Evolutionary conservation across 2,329 filamentous ascomycete genomes (phyloP).

Genomic region (Aspergillus tamarii): DNA sequence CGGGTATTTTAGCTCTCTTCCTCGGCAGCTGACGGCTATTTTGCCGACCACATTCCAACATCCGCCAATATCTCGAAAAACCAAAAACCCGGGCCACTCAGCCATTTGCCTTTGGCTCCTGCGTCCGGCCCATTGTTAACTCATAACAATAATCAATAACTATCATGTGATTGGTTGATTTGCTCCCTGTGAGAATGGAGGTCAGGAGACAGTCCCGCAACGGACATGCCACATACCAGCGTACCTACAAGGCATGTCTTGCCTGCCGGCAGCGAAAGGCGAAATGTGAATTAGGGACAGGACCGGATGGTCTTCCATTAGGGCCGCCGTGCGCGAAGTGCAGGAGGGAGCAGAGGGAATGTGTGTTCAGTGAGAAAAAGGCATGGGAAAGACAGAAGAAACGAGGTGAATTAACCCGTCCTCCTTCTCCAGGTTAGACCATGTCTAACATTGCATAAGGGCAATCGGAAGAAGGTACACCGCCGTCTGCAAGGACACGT

Average conservation of each 20-base stretch:
- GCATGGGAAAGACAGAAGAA: slow-evolving; percentile 45
- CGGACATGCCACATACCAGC: slow-evolving; percentile 44
- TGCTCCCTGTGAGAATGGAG: slow-evolving; percentile 22
- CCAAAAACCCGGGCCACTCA: neutral
- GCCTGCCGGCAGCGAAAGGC: slow-evolving; percentile 57
- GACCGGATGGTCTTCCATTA: slow-evolving; percentile 42
- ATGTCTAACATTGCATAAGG: slow-evolving; percentile 10
- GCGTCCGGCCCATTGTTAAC: neutral
- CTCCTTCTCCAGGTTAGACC: neutral
- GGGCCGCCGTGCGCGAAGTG: slow-evolving; percentile 53
- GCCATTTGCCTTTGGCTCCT: neutral
- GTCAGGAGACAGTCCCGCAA: slow-evolving; percentile 21
- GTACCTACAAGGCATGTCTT: slow-evolving; percentile 59
- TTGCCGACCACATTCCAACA: slow-evolving; percentile 7
- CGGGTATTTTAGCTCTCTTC: slow-evolving; percentile 13
- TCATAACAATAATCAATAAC: neutral
- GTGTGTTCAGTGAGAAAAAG: slow-evolving; percentile 50
- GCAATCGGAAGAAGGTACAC: slow-evolving; percentile 14
- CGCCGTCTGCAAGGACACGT: slow-evolving; percentile 9
- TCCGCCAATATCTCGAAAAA: slow-evolving; percentile 9
- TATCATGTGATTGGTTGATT: slow-evolving; percentile 20
- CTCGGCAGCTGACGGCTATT: slow-evolving; percentile 25
- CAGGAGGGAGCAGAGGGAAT: slow-evolving; percentile 54
- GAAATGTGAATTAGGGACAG: slow-evolving; percentile 53
- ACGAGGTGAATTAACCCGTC: slow-evolving; percentile 29